Percentiles rank a stretch among this genome's conserved stretches.
phyloP scores from a whole-genome alignment of 139 green algal species.

The Astrephomene gubernaculifera region DNA sequence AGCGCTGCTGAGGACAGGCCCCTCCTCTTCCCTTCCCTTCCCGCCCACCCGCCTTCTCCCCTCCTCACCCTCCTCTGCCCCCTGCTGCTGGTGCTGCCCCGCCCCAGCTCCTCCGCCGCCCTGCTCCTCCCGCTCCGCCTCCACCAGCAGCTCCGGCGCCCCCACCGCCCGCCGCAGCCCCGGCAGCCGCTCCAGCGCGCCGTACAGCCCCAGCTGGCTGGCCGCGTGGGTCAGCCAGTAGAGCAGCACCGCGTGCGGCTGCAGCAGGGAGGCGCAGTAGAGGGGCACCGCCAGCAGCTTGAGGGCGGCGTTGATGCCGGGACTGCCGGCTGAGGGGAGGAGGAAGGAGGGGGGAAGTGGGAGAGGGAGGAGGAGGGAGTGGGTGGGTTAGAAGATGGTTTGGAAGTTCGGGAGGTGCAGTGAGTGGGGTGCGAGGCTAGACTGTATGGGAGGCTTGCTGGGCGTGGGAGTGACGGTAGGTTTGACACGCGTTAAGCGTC shows the following conservation, averaged over 20 bases:
- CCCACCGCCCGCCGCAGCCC: background rate
- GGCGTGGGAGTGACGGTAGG: too few species aligned
- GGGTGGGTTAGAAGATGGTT: too few species aligned
- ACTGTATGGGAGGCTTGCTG: too few species aligned
- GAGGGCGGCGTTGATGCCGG: conserved; percentile 32
- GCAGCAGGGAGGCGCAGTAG: conserved; percentile 34
- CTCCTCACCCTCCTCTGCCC: background rate
- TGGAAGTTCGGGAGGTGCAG: too few species aligned
- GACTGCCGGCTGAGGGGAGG: background rate
- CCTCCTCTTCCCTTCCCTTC: background rate
- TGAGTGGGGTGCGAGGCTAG: too few species aligned
- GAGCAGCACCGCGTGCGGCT: conserved; percentile 48
- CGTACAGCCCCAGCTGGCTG: conserved; percentile 4
- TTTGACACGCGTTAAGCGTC: too few species aligned
- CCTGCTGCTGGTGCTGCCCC: background rate
- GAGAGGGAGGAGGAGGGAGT: background rate
- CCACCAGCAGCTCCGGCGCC: background rate
- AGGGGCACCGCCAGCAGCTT: conserved; percentile 36
- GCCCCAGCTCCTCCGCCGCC: background rate
- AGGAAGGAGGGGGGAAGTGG: background rate
- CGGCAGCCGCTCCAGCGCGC: background rate
- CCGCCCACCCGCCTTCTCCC: background rate
- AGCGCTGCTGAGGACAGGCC: background rate
- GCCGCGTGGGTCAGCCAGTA: conserved; percentile 25
- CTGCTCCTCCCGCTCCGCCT: background rate